Evolutionary conservation across 163 green algal species (phyloP).

Genomic region (Chloroidium sp.): DNA sequence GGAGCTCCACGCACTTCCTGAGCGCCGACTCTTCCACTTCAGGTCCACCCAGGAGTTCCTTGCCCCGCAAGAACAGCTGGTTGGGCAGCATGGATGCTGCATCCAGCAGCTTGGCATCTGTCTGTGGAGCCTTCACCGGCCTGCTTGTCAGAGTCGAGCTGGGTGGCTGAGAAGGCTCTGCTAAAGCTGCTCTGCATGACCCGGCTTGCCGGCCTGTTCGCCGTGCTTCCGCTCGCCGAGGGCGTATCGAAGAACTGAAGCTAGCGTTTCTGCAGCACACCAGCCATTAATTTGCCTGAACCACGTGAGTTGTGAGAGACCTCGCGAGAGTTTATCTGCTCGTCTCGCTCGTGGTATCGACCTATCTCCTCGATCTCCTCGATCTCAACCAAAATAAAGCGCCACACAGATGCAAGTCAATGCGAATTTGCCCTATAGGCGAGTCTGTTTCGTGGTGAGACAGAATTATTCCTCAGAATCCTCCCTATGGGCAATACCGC

Average conservation of each 20-base stretch:
- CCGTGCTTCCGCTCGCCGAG: background rate
- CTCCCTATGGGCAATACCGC: no score
- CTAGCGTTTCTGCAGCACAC: background rate
- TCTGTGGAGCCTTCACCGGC: background rate
- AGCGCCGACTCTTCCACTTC: background rate
- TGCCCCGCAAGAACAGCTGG: background rate
- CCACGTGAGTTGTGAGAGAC: no score
- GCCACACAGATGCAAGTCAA: no score
- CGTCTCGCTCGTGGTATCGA: no score
- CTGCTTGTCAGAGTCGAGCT: background rate
- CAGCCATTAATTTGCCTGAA: no score
- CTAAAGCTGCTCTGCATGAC: background rate
- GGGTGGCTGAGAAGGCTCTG: background rate
- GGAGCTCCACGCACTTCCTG: conserved; percentile 3
- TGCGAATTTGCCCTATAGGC: no score
- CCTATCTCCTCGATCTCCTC: no score
- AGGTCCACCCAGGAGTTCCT: background rate
- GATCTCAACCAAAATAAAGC: no score
- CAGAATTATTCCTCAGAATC: no score
- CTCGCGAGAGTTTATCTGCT: no score
- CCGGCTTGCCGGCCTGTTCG: background rate
- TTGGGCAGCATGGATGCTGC: background rate
- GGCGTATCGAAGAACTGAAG: background rate
- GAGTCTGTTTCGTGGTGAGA: no score
- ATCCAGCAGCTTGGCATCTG: background rate